phyloP scores from a whole-genome alignment of 345 rosid genomes.

The Eutrema japonicum region DNA sequence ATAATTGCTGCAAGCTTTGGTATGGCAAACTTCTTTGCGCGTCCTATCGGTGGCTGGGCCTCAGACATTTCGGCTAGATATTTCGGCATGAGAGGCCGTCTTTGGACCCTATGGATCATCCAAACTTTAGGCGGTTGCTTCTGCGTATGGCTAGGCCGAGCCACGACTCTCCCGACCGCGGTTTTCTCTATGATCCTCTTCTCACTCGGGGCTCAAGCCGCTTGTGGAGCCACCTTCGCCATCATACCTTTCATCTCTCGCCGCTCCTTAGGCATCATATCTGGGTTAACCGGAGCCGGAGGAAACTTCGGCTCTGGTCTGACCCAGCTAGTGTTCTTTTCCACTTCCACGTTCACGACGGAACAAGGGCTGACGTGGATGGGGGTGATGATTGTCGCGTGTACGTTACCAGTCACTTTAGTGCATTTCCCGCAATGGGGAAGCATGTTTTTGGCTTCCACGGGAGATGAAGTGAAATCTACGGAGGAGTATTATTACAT shows the following conservation, averaged over 20 bases:
- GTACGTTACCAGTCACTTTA: slow-evolving; percentile 66
- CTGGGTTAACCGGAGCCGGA: slow-evolving; percentile 76
- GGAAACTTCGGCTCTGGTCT: slow-evolving; percentile 86
- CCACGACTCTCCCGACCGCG: slow-evolving; percentile 66
- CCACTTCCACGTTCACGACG: slow-evolving; percentile 58
- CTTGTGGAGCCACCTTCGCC: slow-evolving; percentile 89
- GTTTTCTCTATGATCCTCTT: slow-evolving; percentile 75
- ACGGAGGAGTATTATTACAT: slow-evolving; percentile 70
- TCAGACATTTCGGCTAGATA: slow-evolving; percentile 63
- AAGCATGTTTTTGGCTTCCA: slow-evolving; percentile 65
- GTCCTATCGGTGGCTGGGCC: slow-evolving; percentile 77
- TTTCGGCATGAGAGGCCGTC: slow-evolving; percentile 86
- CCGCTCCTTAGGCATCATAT: slow-evolving; percentile 65
- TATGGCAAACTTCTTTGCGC: slow-evolving; percentile 79
- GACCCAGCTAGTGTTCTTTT: slow-evolving; percentile 71
- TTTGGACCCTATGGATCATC: slow-evolving; percentile 76
- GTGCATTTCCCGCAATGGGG: slow-evolving; percentile 93
- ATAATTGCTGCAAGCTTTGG: slow-evolving; percentile 80
- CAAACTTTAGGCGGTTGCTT: slow-evolving; percentile 77
- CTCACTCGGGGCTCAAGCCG: slow-evolving; percentile 83
- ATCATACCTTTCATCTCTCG: slow-evolving; percentile 82
- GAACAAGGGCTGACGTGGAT: slow-evolving; percentile 62
- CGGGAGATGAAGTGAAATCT: slow-evolving; percentile 52
- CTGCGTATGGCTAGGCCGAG: slow-evolving; percentile 78
- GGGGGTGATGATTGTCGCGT: slow-evolving; percentile 75